Evolutionary conservation across 2,329 filamentous ascomycete genomes (phyloP).

Genomic region (Ascochyta clinopodiicola): DNA sequence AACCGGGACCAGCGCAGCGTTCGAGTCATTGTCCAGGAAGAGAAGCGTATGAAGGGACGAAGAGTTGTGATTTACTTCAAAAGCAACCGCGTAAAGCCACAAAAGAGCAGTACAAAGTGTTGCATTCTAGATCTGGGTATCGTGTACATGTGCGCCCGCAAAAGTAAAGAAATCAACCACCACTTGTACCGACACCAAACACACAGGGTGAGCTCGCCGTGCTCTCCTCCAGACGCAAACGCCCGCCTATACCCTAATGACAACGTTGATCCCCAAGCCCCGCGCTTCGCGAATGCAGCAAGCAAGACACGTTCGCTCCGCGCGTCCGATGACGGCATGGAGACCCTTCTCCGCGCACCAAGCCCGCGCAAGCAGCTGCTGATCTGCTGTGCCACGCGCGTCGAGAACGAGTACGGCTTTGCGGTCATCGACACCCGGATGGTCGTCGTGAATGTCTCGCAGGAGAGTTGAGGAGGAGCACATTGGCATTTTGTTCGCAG

Average conservation of each 20-base stretch:
- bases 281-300: constrained; percentile 79
- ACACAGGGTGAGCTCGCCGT: neutral
- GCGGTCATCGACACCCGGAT: constrained; percentile 25
- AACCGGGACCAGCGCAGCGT: constrained; percentile 61
- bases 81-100: neutral
- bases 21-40: constrained; percentile 77
- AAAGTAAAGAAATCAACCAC: neutral
- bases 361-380: constrained; percentile 74
- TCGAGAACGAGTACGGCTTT: constrained; percentile 53
- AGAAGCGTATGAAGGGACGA: constrained; percentile 68
- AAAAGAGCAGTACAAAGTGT: neutral
- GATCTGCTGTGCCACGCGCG: constrained; percentile 65
- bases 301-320: constrained; percentile 71
- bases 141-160: neutral
- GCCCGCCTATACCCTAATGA: constrained; percentile 54
- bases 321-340: constrained; percentile 74
- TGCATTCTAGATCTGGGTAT: constrained; percentile 5
- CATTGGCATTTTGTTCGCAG: constrained; percentile 22
- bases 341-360: constrained; percentile 76
- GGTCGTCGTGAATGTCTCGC: constrained; percentile 18
- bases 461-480: constrained; percentile 23
- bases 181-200: neutral
- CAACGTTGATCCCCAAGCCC: constrained; percentile 71
- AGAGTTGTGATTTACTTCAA: constrained; percentile 29
- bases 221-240: neutral